phyloP scores from a whole-genome alignment of 805 yeast species.

The Wickerhamiella hasegawae region DNA sequence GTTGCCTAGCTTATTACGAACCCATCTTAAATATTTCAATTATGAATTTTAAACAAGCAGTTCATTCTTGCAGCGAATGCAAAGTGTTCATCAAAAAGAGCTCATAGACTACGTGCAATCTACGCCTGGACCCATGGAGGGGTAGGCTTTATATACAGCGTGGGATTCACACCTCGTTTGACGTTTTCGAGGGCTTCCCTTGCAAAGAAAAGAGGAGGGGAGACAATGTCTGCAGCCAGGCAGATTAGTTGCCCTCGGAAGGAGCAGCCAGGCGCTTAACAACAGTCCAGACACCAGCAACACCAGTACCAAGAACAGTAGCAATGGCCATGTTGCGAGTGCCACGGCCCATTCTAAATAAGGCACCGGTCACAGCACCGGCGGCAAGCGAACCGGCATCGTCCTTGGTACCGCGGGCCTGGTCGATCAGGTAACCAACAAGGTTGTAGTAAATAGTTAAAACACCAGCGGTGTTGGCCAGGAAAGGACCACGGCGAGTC shows the following conservation, averaged over 20 bases:
- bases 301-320: constrained; percentile 70
- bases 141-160: too few species aligned
- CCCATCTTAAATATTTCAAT: too few species aligned
- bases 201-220: too few species aligned
- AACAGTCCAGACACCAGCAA: constrained; percentile 88
- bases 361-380: constrained; percentile 85
- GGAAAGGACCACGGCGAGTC: constrained; percentile 88
- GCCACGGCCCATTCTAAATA: constrained; percentile 78
- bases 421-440: constrained; percentile 64
- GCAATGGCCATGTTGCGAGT: constrained; percentile 76
- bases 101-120: too few species aligned
- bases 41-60: too few species aligned
- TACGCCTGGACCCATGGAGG: too few species aligned
- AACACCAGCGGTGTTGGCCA: constrained; percentile 93
- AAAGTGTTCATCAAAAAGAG: too few species aligned
- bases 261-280: constrained; percentile 31
- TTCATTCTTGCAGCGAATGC: too few species aligned
- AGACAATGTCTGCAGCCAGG: too few species aligned
- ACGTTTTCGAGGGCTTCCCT: too few species aligned
- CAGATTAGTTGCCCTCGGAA: constrained; percentile 9
- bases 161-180: too few species aligned
- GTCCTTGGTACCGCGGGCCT: constrained; percentile 64
- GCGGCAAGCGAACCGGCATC: constrained; percentile 67
- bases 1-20: too few species aligned
- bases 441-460: constrained; percentile 80